phyloP scores from a whole-genome alignment of 352 stramenopile species.

The Phytopythium oedochilum region DNA sequence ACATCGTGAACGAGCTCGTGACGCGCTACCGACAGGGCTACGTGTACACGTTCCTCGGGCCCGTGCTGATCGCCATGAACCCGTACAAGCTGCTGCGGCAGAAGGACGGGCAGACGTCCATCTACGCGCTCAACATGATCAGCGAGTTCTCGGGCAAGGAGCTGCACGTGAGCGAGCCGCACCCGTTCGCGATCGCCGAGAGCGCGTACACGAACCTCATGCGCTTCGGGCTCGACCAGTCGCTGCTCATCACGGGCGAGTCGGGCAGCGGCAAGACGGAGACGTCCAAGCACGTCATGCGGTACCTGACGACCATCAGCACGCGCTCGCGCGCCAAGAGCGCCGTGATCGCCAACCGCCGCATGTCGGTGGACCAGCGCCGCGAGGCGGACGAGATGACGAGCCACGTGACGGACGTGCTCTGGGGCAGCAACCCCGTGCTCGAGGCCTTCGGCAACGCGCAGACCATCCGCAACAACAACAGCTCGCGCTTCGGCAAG shows the following conservation, averaged over 20 bases:
- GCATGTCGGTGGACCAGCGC: conserved; percentile 73
- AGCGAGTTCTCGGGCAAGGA: conserved; percentile 76
- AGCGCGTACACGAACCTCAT: conserved; percentile 89
- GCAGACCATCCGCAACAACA: conserved; percentile 88
- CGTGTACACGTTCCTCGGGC: conserved; percentile 91
- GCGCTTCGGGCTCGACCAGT: conserved; percentile 80
- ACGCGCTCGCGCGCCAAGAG: conserved; percentile 64
- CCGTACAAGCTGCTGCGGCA: conserved; percentile 84
- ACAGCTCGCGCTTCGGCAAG: conserved; percentile 83
- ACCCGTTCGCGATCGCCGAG: conserved; percentile 85
- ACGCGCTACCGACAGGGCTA: conserved; percentile 74
- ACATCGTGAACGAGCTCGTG: conserved; percentile 75
- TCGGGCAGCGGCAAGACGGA: conserved; percentile 92
- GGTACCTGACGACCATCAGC: conserved; percentile 89
- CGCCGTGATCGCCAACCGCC: conserved; percentile 66
- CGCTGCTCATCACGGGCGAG: conserved; percentile 82
- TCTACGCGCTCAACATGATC: conserved; percentile 78
- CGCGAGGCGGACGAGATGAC: conserved; percentile 71
- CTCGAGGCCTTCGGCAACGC: conserved; percentile 84
- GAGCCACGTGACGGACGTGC: conserved; percentile 62
- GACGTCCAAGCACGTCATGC: conserved; percentile 96
- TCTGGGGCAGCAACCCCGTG: conserved; percentile 80
- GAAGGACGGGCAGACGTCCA: conserved; percentile 55
- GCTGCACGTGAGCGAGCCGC: conserved; percentile 74
- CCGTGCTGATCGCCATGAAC: conserved; percentile 89